These are phyloP conservation scores for Croton laevigatus DNA, from an alignment of 441 rosid genomes.

Conservation along the genomic window DNA sequence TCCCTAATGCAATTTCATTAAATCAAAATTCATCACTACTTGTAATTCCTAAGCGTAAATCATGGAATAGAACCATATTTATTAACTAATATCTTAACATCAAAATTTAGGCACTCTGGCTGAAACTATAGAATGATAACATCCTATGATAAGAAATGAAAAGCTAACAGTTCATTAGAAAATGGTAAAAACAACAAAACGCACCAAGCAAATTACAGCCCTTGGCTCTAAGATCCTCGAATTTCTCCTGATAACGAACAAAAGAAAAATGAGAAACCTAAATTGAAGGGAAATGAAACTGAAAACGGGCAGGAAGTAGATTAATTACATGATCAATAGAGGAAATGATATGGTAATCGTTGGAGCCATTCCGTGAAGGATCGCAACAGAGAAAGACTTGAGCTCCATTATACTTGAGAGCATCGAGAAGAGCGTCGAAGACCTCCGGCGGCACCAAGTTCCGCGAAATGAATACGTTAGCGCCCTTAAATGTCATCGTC, in stretches of 20 bases:
- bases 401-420: constrained; percentile 83
- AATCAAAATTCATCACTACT: background rate
- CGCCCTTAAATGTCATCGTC: constrained; percentile 64
- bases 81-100: background rate
- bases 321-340: constrained; percentile 66
- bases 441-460: constrained; percentile 89
- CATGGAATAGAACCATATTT: background rate
- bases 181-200: background rate
- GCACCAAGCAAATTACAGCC: constrained; percentile 86
- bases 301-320: background rate
- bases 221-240: constrained; percentile 76
- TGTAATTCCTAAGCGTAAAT: too few species aligned
- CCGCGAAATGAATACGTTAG: constrained; percentile 81
- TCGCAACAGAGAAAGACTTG: constrained; percentile 89
- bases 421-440: constrained; percentile 82
- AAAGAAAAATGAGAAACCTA: background rate
- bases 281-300: background rate
- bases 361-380: constrained; percentile 70
- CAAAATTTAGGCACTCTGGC: background rate
- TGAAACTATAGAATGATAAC: background rate
- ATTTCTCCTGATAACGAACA: constrained; percentile 69
- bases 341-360: constrained; percentile 81
- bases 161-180: background rate
- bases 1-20: background rate
- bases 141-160: background rate